These are phyloP conservation scores for Hericium alpestre DNA, from an alignment of 768 basidiomycete species.

Conservation along the genomic window DNA sequence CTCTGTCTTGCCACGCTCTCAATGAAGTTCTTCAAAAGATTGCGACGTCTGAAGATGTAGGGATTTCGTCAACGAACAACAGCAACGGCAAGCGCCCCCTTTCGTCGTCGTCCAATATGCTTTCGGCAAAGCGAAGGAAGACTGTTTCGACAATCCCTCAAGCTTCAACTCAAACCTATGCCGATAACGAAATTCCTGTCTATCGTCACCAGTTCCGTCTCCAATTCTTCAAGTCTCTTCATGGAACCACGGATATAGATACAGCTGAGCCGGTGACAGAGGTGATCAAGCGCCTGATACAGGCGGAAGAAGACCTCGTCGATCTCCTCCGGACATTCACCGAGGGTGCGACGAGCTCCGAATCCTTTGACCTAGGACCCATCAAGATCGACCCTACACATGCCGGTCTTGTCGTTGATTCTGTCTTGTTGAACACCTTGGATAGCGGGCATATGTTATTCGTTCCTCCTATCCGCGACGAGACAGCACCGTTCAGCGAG, in stretches of 20 bases:
- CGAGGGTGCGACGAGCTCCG: no score
- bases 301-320: not conserved
- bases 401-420: no score
- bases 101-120: not conserved
- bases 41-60: not conserved
- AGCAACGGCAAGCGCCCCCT: not conserved
- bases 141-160: not conserved
- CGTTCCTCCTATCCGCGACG: not conserved
- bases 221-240: not conserved
- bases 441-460: slow-evolving; percentile 1
- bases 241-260: no score
- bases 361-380: slow-evolving; percentile 7
- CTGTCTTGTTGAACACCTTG: not conserved
- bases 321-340: no score
- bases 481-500: slow-evolving; percentile 1
- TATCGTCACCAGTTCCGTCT: not conserved
- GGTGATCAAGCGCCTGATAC: no score
- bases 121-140: not conserved
- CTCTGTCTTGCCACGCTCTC: not conserved
- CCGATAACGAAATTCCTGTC: not conserved
- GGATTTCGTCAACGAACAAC: not conserved
- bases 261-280: no score
- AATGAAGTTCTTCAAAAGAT: not conserved
- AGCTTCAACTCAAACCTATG: no score
- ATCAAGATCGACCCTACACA: not conserved